Conservation (phyloP, 257 asterid genomes). For the Penstemon newberryi region DNA sequence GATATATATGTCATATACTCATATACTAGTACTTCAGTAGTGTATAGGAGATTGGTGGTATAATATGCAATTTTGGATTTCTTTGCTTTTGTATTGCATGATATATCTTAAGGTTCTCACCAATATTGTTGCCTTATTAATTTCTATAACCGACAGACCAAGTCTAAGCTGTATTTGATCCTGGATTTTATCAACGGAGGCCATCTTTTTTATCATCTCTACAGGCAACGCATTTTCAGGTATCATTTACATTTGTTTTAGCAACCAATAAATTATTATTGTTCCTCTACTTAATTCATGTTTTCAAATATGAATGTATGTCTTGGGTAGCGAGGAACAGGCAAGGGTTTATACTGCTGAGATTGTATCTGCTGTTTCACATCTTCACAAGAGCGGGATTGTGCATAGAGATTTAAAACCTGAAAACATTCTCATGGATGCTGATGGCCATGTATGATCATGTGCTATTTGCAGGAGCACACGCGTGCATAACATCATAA, state of each 20-base stretch:
- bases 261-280: constrained; percentile 5
- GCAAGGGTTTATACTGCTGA: constrained; percentile 92
- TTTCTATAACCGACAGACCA: constrained; percentile 55
- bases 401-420: constrained; percentile 97
- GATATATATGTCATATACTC: too few relatives aligned
- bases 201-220: constrained; percentile 94
- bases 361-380: constrained; percentile 95
- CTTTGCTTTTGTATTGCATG: not conserved
- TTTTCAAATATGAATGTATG: constrained; percentile 27
- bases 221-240: constrained; percentile 96
- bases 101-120: constrained; percentile 1
- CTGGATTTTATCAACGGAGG: constrained; percentile 93
- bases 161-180: constrained; percentile 77
- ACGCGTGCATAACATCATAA: constrained; percentile 25
- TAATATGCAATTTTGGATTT: not conserved
- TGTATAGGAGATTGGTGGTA: not conserved
- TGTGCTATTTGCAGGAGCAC: constrained; percentile 23
- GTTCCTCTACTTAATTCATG: constrained; percentile 33
- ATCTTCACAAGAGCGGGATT: constrained; percentile 86
- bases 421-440: constrained; percentile 94
- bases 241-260: constrained; percentile 29
- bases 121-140: constrained; percentile 22
- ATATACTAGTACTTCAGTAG: too few relatives aligned
- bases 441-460: constrained; percentile 84
- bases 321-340: constrained; percentile 85